phyloP scores from a whole-genome alignment of 345 rosid genomes.

The Eucalyptus curtisii region DNA sequence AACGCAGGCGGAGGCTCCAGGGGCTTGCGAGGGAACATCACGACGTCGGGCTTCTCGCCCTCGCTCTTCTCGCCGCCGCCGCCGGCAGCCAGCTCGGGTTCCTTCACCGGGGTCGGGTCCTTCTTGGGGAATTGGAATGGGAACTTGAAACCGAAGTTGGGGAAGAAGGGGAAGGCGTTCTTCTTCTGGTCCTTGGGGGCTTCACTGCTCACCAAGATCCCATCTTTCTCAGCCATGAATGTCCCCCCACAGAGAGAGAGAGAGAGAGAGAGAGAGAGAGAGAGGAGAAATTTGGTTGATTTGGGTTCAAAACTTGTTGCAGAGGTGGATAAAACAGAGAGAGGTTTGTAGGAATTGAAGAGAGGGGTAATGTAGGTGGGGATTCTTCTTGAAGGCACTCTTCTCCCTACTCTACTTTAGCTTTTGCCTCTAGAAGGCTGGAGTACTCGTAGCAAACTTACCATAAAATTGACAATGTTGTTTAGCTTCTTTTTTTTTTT shows the following conservation, averaged over 20 bases:
- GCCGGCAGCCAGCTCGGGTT: not conserved
- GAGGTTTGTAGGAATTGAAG: not conserved
- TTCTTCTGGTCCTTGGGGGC: not conserved
- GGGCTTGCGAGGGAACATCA: not conserved
- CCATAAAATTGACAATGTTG: not conserved
- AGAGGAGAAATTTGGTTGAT: not conserved
- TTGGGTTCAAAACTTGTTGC: not conserved
- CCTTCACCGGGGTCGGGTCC: not conserved
- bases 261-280: not conserved
- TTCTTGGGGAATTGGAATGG: not conserved
- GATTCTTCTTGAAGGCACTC: not conserved
- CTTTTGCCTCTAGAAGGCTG: not conserved
- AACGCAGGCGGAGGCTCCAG: not conserved
- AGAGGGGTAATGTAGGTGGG: too few relatives aligned
- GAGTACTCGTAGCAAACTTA: not conserved
- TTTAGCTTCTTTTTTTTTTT: not conserved
- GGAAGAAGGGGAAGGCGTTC: not conserved
- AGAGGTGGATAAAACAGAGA: not conserved
- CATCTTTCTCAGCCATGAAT: not conserved
- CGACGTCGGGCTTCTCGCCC: not conserved
- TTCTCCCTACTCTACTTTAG: not conserved
- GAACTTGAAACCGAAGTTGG: conserved; percentile 1
- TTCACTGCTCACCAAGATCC: not conserved
- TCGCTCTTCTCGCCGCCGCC: not conserved
- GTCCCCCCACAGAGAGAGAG: not conserved